Base-by-base conservation (phyloP, 768 basidiomycete species). In the Hygrocybe coccinea region DNA sequence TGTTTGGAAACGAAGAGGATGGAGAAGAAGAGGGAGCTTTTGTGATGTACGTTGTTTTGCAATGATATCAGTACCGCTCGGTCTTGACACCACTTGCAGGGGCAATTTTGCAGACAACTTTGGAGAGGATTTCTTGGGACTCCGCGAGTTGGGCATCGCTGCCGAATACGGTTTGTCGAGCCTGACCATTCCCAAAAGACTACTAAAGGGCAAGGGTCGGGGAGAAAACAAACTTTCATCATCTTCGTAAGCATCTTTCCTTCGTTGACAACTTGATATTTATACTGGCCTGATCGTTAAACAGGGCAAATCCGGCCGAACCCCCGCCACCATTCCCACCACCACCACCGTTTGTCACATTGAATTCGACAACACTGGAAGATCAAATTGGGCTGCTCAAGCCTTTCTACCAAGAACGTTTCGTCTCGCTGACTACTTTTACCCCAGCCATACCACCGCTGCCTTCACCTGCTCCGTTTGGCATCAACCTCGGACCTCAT, bases 41-140 rank as follows among this genome's bases (percentile, higher is more conserved):
- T 46, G 77, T 84, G 17, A 82, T 84, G 87, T 70, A 45, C 24
- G 56, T 37, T 14, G 24, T 37, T 7, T 50, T 22, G 29, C 14
- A 21, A 29, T 45, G 1, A 37, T 34, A 12, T 43, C 36, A 14
- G 48, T 38, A 19, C 6, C 52, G 24, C 22, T 36, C 55, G 45
- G 19, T 22, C 46, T 17, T 50, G 34, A 50, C 49, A 14, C 25
- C 47, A 24, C 47, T 14, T 55, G 1, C 63, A 89, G 87, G 65
- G 93, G 93, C 51, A 87, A 90, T 63, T 93, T 95, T 67, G 86
- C 91, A 0, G 90, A 92, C 50, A 77, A 84, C 14, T 79, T 95
- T 14, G 94, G 93, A 33, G 93, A 94, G 62, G 95, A 98, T 68
- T 95, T 95, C 72, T 80, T 97, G 11, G 95, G 95, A 10, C 77